Evolutionary conservation across 148 eudicot species (phyloP).

Genomic region (Heliosperma pusillum): DNA sequence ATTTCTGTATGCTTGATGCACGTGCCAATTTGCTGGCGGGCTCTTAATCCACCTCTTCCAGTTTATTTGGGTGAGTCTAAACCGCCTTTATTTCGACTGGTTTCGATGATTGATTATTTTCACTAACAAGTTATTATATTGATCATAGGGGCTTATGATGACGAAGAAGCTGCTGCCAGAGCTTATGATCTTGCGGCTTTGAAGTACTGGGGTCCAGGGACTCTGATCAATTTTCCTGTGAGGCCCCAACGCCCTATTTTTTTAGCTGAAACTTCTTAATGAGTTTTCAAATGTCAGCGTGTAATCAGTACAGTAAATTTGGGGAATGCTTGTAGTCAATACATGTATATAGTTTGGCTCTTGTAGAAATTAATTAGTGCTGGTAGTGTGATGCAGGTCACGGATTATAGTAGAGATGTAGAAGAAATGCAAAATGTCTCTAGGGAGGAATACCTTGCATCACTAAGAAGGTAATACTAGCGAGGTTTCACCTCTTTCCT

Average conservation of each 20-base stretch:
- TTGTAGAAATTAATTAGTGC: conserved; percentile 27
- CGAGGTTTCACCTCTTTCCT: background rate
- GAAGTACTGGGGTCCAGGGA: conserved; percentile 99
- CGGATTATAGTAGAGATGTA: conserved; percentile 88
- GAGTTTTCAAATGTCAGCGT: background rate
- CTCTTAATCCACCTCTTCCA: conserved; percentile 32
- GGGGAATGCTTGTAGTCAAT: background rate
- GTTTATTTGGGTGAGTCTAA: conserved; percentile 87
- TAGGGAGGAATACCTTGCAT: conserved; percentile 97
- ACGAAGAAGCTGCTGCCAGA: conserved; percentile 99
- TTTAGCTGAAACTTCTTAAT: background rate
- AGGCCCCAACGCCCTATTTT: conserved; percentile 30
- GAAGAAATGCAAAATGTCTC: conserved; percentile 98
- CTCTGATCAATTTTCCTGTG: conserved; percentile 96
- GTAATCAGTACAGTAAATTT: background rate
- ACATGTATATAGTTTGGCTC: background rate
- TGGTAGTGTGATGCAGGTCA: conserved; percentile 62
- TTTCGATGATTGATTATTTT: background rate
- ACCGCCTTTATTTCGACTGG: background rate
- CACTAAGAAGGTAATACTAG: conserved; percentile 69
- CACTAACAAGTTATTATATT: background rate
- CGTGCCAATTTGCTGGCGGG: conserved; percentile 28
- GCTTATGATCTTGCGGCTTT: conserved; percentile 99
- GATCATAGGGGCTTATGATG: conserved; percentile 87
- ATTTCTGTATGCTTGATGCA: conserved; percentile 18